Base-by-base conservation (phyloP, 768 basidiomycete genomes). In the Termitomyces sp. region DNA sequence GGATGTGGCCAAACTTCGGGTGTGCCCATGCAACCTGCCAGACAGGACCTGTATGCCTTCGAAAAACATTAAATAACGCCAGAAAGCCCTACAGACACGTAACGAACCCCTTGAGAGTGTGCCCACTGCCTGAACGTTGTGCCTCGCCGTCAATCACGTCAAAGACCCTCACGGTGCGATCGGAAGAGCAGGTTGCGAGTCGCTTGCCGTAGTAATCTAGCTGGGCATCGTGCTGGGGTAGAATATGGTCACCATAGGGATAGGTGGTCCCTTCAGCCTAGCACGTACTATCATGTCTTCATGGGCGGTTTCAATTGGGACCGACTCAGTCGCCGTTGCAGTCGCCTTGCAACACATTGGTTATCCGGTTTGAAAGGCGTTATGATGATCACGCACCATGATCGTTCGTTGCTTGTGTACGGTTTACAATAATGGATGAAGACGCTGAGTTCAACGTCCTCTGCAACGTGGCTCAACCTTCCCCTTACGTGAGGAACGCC, bases 21-120 rank as follows among this genome's bases (percentile, higher is more conserved):
- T 99, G 96, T 3, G 92, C 96, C 97, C 97, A 99, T 24, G 95
- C 85, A 51, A 99, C 88, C 67, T 96, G 94, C 95, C 96, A 98
- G 37, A 99, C 95, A 7, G 97, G 96, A 10, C 96, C 95, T 4
- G 91, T 92, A 73, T 98, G 97, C 40, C 95, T 97, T 62, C 22
- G 49, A 53, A 37, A 37, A 57, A 58, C 16, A 34, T 58, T 20
- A 60, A 32, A 14, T 24, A 32, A 48, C 18, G 44, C 14, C 22
- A 37, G 53, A 58, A 49, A 36, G 5, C 10, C 43, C 10, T 42
- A 36, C 10, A 56, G 37, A 55, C 22, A 34, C 30, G 50, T 22
- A 30, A 64, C 82, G 57, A 55, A 93, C 92, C 93, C 93, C 71
- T 87, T 89, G 58, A 95, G 76, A 4, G 88, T 87, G 60, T 93